phyloP scores from a whole-genome alignment of 2,329 filamentous ascomycete genomes.

The Emergomyces orientalis region DNA sequence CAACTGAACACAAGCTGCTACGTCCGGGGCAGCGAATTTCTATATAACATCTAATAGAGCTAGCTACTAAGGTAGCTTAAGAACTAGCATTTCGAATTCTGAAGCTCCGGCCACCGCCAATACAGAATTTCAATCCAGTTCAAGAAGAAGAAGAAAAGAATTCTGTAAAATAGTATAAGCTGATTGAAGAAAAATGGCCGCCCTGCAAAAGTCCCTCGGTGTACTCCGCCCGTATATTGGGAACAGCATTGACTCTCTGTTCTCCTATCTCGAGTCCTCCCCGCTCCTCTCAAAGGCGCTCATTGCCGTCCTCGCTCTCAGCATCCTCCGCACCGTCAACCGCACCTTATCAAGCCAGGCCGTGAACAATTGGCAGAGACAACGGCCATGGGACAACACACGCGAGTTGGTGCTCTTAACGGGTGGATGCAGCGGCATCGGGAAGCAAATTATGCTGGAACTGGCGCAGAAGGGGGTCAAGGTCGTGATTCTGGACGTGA shows the following conservation, averaged over 20 bases:
- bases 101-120: too few relatives aligned
- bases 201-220: neutral
- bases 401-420: slow-evolving; percentile 30
- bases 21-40: too few relatives aligned
- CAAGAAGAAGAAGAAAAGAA: neutral
- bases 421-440: slow-evolving; percentile 32
- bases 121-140: neutral
- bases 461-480: slow-evolving; percentile 22
- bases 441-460: slow-evolving; percentile 29
- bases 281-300: neutral
- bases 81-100: too few relatives aligned
- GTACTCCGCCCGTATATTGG: neutral
- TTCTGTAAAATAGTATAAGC: too few relatives aligned
- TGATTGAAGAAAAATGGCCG: neutral
- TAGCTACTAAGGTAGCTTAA: too few relatives aligned
- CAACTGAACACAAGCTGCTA: too few relatives aligned
- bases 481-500: slow-evolving; percentile 31
- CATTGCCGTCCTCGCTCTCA: slow-evolving; percentile 14
- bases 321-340: slow-evolving; percentile 24
- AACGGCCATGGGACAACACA: slow-evolving; percentile 20
- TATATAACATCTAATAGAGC: too few relatives aligned
- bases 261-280: neutral
- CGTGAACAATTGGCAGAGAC: slow-evolving; percentile 25
- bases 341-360: slow-evolving; percentile 22
- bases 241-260: neutral